Evolutionary conservation across 208 protist species (phyloP).

Genomic region (Trypanosoma boissoni): DNA sequence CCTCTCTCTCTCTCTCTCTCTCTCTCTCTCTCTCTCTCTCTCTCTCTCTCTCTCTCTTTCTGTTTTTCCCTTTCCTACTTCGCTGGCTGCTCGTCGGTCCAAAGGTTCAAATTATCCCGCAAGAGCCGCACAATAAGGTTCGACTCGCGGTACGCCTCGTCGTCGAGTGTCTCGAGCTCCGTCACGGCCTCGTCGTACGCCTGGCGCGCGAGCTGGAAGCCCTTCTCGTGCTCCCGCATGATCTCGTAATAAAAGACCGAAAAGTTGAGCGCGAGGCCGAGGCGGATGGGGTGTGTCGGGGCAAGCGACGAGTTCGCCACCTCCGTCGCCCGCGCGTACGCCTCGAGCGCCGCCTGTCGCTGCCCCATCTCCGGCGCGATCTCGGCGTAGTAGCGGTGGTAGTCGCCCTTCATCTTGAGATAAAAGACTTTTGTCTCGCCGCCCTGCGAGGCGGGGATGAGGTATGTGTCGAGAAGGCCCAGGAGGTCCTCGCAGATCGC

Average conservation of each 20-base stretch:
- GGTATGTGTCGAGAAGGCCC: conserved; percentile 93
- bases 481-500: conserved; percentile 98
- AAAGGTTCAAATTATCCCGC: conserved; percentile 99
- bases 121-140: conserved; percentile 99
- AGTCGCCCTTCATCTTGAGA: conserved; percentile 96
- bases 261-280: conserved; percentile 99
- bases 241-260: conserved; percentile 99
- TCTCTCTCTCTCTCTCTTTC: not conserved
- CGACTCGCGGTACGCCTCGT: conserved; percentile 98
- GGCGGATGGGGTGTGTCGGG: conserved; percentile 98
- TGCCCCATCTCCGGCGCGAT: conserved; percentile 90
- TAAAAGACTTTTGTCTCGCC: conserved; percentile 94
- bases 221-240: conserved; percentile 95
- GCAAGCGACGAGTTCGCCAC: conserved; percentile 84
- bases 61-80: not conserved
- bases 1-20: not conserved
- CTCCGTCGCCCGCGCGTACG: conserved; percentile 87
- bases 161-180: conserved; percentile 97
- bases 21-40: not conserved
- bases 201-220: conserved; percentile 90
- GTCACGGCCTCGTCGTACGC: conserved; percentile 96
- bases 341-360: conserved; percentile 79
- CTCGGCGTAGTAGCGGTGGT: conserved; percentile 98
- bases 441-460: conserved; percentile 94
- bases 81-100: conserved; percentile 93